These are phyloP conservation scores for Kodamaea neixiangensis DNA, from an alignment of 805 yeast species.

Conservation along the genomic window DNA sequence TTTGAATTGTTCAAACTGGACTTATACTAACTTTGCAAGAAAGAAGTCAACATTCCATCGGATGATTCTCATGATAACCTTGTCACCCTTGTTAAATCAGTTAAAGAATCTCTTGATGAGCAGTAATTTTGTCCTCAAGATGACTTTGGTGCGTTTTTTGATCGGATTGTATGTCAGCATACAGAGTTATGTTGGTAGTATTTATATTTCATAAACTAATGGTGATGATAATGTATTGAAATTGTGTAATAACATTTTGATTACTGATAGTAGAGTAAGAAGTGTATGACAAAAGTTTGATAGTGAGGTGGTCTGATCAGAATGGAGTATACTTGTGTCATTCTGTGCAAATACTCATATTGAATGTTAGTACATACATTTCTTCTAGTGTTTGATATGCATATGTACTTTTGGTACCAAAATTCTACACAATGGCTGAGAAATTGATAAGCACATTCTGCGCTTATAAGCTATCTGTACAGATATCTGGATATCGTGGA, in stretches of 20 bases:
- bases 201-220: background rate
- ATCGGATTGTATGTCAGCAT: slow-evolving; percentile 3
- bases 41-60: slow-evolving; percentile 48
- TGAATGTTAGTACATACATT: too few relatives aligned
- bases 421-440: too few relatives aligned
- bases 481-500: too few relatives aligned
- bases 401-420: too few relatives aligned
- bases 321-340: too few relatives aligned
- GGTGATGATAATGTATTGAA: background rate
- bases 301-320: too few relatives aligned
- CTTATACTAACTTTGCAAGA: slow-evolving; percentile 33
- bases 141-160: slow-evolving; percentile 16
- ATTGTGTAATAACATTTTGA: background rate
- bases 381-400: too few relatives aligned
- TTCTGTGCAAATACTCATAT: too few relatives aligned
- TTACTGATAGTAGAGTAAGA: too few relatives aligned
- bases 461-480: too few relatives aligned
- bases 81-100: slow-evolving; percentile 48
- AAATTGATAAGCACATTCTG: too few relatives aligned
- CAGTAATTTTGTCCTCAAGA: slow-evolving; percentile 19
- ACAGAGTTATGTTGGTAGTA: slow-evolving; percentile 3
- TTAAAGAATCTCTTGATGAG: slow-evolving; percentile 31
- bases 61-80: slow-evolving; percentile 48
- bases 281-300: too few relatives aligned
- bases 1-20: background rate